Evolutionary conservation across 108 stramenopile species (phyloP), one percentile per base, ranked within the genome.

Genomic region (Chaetoceros tenuissimus): DNA sequence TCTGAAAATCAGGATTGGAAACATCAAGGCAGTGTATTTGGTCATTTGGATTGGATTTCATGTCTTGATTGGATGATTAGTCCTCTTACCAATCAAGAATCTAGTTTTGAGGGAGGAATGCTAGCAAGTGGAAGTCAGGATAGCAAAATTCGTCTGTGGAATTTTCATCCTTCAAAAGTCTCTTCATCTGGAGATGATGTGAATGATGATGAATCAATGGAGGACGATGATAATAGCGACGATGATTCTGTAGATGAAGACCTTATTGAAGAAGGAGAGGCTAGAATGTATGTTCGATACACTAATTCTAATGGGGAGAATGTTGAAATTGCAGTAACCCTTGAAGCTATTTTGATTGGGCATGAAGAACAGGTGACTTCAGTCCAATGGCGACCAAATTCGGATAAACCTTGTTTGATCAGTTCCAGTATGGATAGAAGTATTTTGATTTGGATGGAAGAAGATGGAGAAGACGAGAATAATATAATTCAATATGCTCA

Each of bases 31-130:
- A 78, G 76, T 46, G 48, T 92, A 16, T 51, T 61, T 43, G 92
- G 92, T 1, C 92, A 93, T 66, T 81, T 84, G 59, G 92, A 89
- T 67, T 93, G 92, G 92, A 81, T 93, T 44, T 72, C 81, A 0
- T 75, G 83, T 53, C 82, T 89, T 50, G 79, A 75, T 34, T 92
- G 80, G 79, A 22, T 20, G 5, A 1, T 28, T 24, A 7, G 58
- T 40, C 8, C 34, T 13, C 5, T 10, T 40, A 13, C 8, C 13
- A 10, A 13, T 40, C 5, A 40, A 40, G 13, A 13, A 10, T 40
- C 8, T 40, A 13, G 34, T 10, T 40, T 40, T 40, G 8, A 48
- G 16, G 59, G 23, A 43, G 48, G 66, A 47, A 48, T 87, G 52
- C 57, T 94, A 51, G 92, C 92, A 16, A 82, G 81, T 63, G 86